These are phyloP conservation scores for Suillus paluster DNA, from an alignment of 768 basidiomycete species.

Conservation along the genomic window DNA sequence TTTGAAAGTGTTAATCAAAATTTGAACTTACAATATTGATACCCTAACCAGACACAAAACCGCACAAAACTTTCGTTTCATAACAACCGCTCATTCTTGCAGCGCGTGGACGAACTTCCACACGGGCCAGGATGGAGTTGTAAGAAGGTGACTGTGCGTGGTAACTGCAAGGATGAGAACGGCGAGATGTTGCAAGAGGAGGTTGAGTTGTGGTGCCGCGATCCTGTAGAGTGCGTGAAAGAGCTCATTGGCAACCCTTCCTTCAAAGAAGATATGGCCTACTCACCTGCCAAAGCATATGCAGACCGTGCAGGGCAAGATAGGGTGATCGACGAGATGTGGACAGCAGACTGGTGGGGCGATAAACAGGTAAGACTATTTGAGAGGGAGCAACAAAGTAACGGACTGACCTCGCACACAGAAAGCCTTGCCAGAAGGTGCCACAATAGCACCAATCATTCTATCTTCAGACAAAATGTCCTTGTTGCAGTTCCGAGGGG, in stretches of 20 bases:
- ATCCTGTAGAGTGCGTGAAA: conserved; percentile 22
- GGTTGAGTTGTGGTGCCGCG: conserved; percentile 32
- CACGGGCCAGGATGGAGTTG: conserved; percentile 27
- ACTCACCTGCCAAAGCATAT: conserved; percentile 11
- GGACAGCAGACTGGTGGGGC: conserved; percentile 30
- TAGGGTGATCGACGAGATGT: conserved; percentile 22
- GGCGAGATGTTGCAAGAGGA: conserved; percentile 15
- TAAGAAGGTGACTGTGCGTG: conserved; percentile 21
- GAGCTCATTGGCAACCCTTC: conserved; percentile 35
- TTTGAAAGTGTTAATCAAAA: not conserved
- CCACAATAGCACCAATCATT: conserved; percentile 20
- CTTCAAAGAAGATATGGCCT: conserved; percentile 11
- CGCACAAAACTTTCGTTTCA: conserved; percentile 25
- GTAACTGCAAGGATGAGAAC: conserved; percentile 19
- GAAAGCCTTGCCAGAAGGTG: conserved; percentile 14
- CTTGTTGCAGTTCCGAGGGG: conserved; percentile 41
- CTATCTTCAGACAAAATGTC: conserved; percentile 48
- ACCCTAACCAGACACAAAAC: conserved; percentile 1
- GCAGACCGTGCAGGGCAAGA: conserved; percentile 8
- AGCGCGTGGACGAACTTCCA: conserved; percentile 26
- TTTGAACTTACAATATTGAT: not conserved
- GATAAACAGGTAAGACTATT: conserved; percentile 20
- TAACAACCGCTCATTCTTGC: conserved; percentile 26
- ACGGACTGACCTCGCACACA: not conserved
- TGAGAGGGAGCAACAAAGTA: not conserved